Base-by-base conservation (phyloP, 495 filamentous ascomycete species). In the Filosporella fistucella region DNA sequence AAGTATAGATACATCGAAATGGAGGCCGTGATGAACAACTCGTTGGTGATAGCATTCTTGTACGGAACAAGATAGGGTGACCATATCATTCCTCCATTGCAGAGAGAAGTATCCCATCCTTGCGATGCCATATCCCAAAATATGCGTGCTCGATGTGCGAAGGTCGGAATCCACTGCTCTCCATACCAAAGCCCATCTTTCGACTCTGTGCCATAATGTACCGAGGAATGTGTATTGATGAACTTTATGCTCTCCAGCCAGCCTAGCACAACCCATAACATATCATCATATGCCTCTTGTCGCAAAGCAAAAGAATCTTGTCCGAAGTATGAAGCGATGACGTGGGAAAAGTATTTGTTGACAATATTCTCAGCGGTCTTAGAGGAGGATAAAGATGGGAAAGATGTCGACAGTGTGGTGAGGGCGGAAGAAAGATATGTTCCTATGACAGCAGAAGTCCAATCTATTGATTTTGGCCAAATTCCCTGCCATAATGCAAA, bases 1-100 rank as follows among this genome's bases (percentile, higher is more conserved):
- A 89, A 93, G 61, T 93, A 77, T 3, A 94, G 76, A 61, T 94
- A 98, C 93, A 98, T 97, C 17, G 71, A 76, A 36, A 94, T 77
- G 38, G 84, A 89, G 1, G 88, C 89, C 0, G 89, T 70, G 44
- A 96, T 88, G 59, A 72, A 97, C 8, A 96, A 75, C 60, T 97
- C 82, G 60, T 98, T 98, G 24, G 93, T 98, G 53, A 98, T 91
- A 46, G 93, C 90, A 58, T 98, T 98, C 63, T 97, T 98, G 66
- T 98, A 96, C 0, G 91, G 89, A 17, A 68, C 64, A 32, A 95
- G 66, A 40, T 79, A 75, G 4, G 89, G 93, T 39, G 82, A 93
- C 93, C 93, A 98, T 40, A 84, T 71, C 89, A 98, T 96, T 2
- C 93, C 93, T 13, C 93, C 93, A 11, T 77, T 77, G 55, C 93